Base-by-base conservation (phyloP, 73 alveolate genomes). In the Paramecium biaurelia region DNA sequence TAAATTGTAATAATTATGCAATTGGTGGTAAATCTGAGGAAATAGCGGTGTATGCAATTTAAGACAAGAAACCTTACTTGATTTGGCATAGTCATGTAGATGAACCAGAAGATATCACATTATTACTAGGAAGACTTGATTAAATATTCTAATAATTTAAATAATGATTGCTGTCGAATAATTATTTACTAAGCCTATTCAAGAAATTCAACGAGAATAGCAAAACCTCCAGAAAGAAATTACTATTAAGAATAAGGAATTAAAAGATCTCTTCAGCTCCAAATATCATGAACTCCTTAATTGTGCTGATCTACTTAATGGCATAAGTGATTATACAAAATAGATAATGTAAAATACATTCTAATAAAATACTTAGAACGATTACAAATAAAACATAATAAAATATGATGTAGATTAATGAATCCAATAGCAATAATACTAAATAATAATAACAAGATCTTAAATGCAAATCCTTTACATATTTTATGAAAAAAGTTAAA, bases 271-370 rank as follows among this genome's bases (percentile, higher is more conserved):
- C 45, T 79, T 79, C 28, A 79, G 90, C 43, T 43, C 70, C n/a
- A 79, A 79, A 24, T 79, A 79, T 79, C 37, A 45, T 5, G 90
- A 79, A 47, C 26, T 79, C 8, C 74, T 79, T 0, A 42, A 79
- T 42, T 79, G 90, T 79, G 30, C 90, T 20, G 74, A 41, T 43
- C 47, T 79, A 23, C 72, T 79, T 10, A 79, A 47, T 79, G 90
- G 90, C 43, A 79, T 79, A 12, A 45, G 74, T 23, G 56, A 41
- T 43, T 79, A 79, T 24, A 79, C 90, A 1, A 79, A 79, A 43
- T 20, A 79, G 28, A 79, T 79, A 8, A 79, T 79, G 90, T 79
- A 79, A 6, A 20, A 10, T 14, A 35, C 47, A 35, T 79, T 15
- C 45, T 76, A 32, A 7, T 79, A 38, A 23, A 1, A 21, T 23